Percentiles rank a stretch among this genome's conserved stretches.
phyloP scores from a whole-genome alignment of 2,329 filamentous ascomycete genomes.

The Alternaria dauci region DNA sequence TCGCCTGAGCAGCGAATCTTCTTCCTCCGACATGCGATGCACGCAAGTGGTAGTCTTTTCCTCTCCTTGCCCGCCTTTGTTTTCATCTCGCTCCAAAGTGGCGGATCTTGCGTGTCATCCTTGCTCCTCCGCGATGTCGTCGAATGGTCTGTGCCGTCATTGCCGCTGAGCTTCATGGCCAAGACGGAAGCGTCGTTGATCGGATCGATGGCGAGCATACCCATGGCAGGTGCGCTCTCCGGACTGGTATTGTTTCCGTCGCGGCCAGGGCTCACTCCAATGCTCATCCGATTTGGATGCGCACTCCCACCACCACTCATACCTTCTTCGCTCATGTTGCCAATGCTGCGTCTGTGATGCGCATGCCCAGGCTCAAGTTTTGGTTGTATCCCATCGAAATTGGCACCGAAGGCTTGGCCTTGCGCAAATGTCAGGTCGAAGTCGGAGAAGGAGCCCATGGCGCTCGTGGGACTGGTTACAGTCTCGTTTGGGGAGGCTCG shows the following conservation, averaged over 20 bases:
- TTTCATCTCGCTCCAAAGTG: conserved; percentile 62
- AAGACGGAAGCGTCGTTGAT: conserved; percentile 36
- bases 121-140: conserved; percentile 39
- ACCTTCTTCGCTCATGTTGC: conserved; percentile 45
- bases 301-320: conserved; percentile 39
- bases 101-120: conserved; percentile 46
- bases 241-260: conserved; percentile 49
- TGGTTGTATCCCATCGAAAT: conserved; percentile 33
- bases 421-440: conserved; percentile 44
- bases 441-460: conserved; percentile 45
- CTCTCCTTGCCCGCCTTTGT: conserved; percentile 88
- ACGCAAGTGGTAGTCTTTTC: conserved; percentile 89
- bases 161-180: conserved; percentile 39
- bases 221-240: conserved; percentile 44
- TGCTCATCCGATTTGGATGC: conserved; percentile 43
- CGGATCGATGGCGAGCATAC: conserved; percentile 41
- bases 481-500: conserved; percentile 35
- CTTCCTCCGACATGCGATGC: conserved; percentile 94
- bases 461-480: conserved; percentile 36
- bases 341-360: conserved; percentile 43
- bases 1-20: conserved; percentile 98
- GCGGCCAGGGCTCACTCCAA: conserved; percentile 41
- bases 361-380: conserved; percentile 35
- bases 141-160: conserved; percentile 36
- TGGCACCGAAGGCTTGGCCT: conserved; percentile 28